Percentiles rank a stretch among this genome's conserved stretches.
Evolutionary conservation across 164 flowering plant genomes (phyloP).

Genomic region (Taxillus chinensis): DNA sequence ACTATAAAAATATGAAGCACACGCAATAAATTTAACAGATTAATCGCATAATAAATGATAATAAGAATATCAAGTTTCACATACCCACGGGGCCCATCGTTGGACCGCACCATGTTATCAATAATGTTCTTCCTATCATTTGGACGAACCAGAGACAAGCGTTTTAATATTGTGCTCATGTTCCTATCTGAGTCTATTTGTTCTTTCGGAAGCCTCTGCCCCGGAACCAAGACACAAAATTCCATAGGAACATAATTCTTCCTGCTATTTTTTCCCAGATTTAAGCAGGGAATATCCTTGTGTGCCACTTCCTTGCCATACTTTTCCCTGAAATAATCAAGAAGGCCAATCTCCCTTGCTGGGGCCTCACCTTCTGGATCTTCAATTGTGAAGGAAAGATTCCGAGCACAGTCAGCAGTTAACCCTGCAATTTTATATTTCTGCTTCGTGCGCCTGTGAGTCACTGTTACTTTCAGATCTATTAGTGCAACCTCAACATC

Average conservation of each 20-base stretch:
- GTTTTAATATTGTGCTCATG: slow-evolving; percentile 20
- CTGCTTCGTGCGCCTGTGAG: slow-evolving; percentile 50
- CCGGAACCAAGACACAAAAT: slow-evolving; percentile 57
- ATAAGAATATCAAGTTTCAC: slow-evolving; percentile 6
- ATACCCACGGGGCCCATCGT: slow-evolving; percentile 65
- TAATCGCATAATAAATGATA: too few relatives aligned
- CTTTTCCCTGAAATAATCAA: slow-evolving; percentile 41
- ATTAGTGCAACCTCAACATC: slow-evolving; percentile 24
- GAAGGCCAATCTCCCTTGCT: slow-evolving; percentile 15
- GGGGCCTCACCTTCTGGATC: slow-evolving; percentile 21
- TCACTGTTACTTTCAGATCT: slow-evolving; percentile 47
- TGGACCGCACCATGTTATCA: slow-evolving; percentile 25
- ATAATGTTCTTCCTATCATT: slow-evolving; percentile 29
- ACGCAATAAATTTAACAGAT: too few relatives aligned
- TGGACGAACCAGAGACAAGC: slow-evolving; percentile 26
- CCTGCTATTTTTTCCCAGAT: slow-evolving; percentile 37
- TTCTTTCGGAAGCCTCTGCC: slow-evolving; percentile 63
- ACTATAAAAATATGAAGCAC: too few relatives aligned
- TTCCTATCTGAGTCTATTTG: slow-evolving; percentile 10
- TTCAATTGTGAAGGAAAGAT: slow-evolving; percentile 15
- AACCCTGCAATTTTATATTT: slow-evolving; percentile 42
- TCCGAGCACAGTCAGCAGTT: slow-evolving; percentile 16
- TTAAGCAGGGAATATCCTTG: slow-evolving; percentile 52
- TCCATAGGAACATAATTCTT: slow-evolving; percentile 65
- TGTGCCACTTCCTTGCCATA: slow-evolving; percentile 27